phyloP scores from a whole-genome alignment of 805 yeast species.

The Candida sakaeoensis region DNA sequence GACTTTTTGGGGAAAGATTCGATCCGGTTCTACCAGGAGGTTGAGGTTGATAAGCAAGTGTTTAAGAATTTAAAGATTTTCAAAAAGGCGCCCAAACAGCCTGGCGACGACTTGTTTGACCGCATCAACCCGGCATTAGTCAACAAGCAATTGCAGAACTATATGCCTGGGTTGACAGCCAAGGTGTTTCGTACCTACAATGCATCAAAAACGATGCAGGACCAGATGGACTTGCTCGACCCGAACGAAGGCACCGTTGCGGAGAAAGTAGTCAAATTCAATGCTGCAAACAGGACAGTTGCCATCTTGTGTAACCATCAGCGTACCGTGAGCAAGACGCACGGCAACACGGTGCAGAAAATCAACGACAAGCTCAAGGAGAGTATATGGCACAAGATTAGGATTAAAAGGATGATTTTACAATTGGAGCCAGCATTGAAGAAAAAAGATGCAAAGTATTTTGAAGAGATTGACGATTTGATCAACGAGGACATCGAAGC shows the following conservation, averaged over 20 bases:
- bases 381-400: constrained; percentile 77
- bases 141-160: constrained; percentile 82
- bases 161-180: constrained; percentile 92
- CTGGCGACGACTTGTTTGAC: constrained; percentile 91
- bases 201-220: constrained; percentile 96
- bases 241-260: constrained; percentile 83
- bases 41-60: constrained; percentile 86
- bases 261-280: constrained; percentile 81
- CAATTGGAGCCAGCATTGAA: constrained; percentile 54
- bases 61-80: constrained; percentile 84
- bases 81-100: constrained; percentile 82
- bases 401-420: constrained; percentile 67
- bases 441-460: constrained; percentile 53
- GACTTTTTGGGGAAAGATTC: constrained; percentile 97
- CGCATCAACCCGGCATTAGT: constrained; percentile 78
- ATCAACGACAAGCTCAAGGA: constrained; percentile 76
- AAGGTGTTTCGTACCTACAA: constrained; percentile 96
- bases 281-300: constrained; percentile 93
- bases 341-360: constrained; percentile 75
- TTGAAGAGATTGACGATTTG: constrained; percentile 65
- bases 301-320: constrained; percentile 97
- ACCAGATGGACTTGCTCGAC: constrained; percentile 72
- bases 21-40: constrained; percentile 86
- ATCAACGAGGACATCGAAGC: constrained; percentile 58
- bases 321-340: constrained; percentile 83